Evolutionary conservation across 345 rosid species (phyloP).

Genomic region (Gossypioides kirkii): DNA sequence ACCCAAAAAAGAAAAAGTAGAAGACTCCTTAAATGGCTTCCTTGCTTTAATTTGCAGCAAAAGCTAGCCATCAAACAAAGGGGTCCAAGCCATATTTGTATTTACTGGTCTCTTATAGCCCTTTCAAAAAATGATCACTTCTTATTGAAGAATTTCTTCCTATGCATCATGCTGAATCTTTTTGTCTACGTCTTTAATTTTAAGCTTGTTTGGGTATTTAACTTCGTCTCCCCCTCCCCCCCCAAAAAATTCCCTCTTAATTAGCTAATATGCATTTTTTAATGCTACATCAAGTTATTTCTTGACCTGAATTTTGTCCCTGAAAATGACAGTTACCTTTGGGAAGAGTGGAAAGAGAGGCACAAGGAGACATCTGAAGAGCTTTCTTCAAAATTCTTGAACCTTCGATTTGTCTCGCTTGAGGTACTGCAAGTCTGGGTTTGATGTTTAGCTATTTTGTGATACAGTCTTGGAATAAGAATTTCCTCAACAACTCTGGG

Average conservation of each 20-base stretch:
- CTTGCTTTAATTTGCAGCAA: slow-evolving; percentile 3
- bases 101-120: neutral
- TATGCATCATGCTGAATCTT: neutral
- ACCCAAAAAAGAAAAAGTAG: neutral
- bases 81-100: neutral
- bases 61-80: neutral
- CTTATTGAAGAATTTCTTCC: slow-evolving; percentile 6
- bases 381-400: slow-evolving; percentile 64
- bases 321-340: slow-evolving; percentile 57
- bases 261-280: neutral
- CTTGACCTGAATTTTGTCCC: slow-evolving; percentile 14
- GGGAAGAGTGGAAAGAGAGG: slow-evolving; percentile 96
- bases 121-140: neutral
- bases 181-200: slow-evolving; percentile 16
- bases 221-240: neutral
- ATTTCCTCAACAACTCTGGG: neutral
- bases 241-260: neutral
- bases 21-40: neutral
- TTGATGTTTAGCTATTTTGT: slow-evolving; percentile 11
- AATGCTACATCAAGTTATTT: slow-evolving; percentile 12
- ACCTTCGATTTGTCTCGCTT: slow-evolving; percentile 84
- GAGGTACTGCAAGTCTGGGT: slow-evolving; percentile 53
- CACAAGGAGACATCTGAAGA: slow-evolving; percentile 61
- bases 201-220: slow-evolving; percentile 3
- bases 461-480: neutral